Evolutionary conservation across 164 flowering plant species (phyloP), one percentile per base, ranked within the genome.

Genomic region (Magnolia officinalis): DNA sequence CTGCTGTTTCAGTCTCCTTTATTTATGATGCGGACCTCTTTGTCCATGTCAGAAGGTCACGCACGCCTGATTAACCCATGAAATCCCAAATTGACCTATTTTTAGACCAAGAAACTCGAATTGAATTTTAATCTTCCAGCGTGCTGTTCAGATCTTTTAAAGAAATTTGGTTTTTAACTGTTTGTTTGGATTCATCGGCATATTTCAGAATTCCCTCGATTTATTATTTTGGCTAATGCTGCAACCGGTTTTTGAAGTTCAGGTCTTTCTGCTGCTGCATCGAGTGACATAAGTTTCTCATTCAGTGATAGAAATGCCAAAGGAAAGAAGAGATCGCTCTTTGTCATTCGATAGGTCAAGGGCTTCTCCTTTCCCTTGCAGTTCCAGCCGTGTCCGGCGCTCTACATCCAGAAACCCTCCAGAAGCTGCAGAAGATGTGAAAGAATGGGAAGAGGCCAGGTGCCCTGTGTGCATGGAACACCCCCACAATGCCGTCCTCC

Each of bases 391-490:
- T 50, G 45, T 78, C 21, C 78, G 75, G 61, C 80, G 70, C 37
- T 75, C 86, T 50, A 77, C 89, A 74, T 68, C 92, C 11, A 85
- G 69, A 78, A 77, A 76, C 16, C 65, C 84, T 9, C 74, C 67
- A 13, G 91, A 87, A 63, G 14, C 67, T 24, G 84, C 77, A 61
- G 87, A 85, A 70, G 83, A 85, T 76, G 31, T 83, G 21, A 90
- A 83, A 80, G 93, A 93, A 80, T 95, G 98, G 98, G 98, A 93
- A 82, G 97, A 93, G 52, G 91, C 91, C 11, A 82, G 92, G 75
- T 95, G 98, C 83, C 93, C 98, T 65, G 95, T 95, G n/a, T 95
- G 98, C 79, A 90, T 95, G 95, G 98, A 95, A 66, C 97, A 91
- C 79, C 98, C 98, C 51, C 98, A 93, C 78, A 95, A 95, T 85